Evolutionary conservation across 73 alveolate species (phyloP), one percentile per base, ranked within the genome.

Genomic region (Blepharisma stoltei): DNA sequence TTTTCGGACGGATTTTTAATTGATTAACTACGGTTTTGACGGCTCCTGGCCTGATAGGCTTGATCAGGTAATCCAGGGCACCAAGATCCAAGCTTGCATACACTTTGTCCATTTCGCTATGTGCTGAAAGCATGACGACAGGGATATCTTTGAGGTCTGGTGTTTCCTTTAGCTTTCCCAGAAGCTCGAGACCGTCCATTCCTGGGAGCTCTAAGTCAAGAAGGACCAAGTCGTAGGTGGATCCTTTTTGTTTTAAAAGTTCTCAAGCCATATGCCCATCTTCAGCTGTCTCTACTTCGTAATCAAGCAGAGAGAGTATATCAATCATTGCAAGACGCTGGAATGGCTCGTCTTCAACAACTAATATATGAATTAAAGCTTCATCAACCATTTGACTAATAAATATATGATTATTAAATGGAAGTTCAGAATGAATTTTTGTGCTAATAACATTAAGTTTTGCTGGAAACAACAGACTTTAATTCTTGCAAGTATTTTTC

Each of bases 301-400:
- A 93, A 38, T 86, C 90, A 47, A 93, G 92, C n/a, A 93, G 82
- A 7, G 88, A 69, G 6, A 93, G 82, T 53, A 93, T 78, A 76
- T 93, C 97, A 7, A 90, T 71, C 44, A 93, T 88, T 27, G 95
- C 93, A 41, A 93, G 83, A 37, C 98, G 77, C 70, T 93, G 85
- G 81, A 90, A 90, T 6, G 90, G 83, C 77, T 92, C 97, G 85
- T 93, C 98, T 78, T 93, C 98, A 5, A 93, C 95, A 6, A 92
- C 85, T 7, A 92, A 80, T 23, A 92, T 76, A 49, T 76, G 83
- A 43, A 69, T 69, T 18, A 20, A 20, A 14, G 55, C n/a, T 5
- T 69, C 45, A 7, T 69, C 79, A 14, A 14, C 79, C 79, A 69
- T 69, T 69, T 69, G 27, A 18, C 55, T 21, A 60, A 25, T 60